Evolutionary conservation across 2,329 filamentous ascomycete species (phyloP), one percentile per base, ranked within the genome.

Genomic region (Emergomyces orientalis): DNA sequence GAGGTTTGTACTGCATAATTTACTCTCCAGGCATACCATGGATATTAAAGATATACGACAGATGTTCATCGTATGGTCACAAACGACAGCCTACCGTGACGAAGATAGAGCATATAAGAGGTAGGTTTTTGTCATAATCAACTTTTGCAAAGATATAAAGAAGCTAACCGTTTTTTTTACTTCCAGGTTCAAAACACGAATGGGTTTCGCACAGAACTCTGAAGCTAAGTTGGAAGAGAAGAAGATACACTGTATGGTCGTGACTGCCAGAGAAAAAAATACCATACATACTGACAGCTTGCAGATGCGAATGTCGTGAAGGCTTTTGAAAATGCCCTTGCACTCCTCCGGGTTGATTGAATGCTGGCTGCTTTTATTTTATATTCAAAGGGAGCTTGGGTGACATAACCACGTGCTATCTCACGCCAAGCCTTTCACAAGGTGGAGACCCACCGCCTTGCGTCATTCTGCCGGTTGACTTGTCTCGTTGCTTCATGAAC

Each of bases 11-110:
- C 62, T 51, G 51, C 43, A 67, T 25, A 27, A 51, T 30, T 19
- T 22, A n/a, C n/a, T 30, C 9, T 37, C 34, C 2, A 52, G 11
- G 13, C 9, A 14, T 57, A n/a, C 32, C 27, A n/a, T 34, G n/a
- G 22, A 49, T 13, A 60, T 47, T 39, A 34, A 27, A 45, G 57
- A 63, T 54, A 25, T 19, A 56, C 54, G 49, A 32, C 67, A 95
- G 90, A 89, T 88, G 72, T 96, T 96, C 73, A 82, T 82, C 63
- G 78, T 86, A 43, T 97, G 92, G 91, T 88, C 89, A 30, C 81
- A 87, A 25, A 85, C 88, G 14, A 88, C 88, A 0, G 82, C 86
- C 39, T 77, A 80, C 13, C 86, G 90, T 65, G 92, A 96, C 73
- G 86, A 89, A 62, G 86, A 88, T 64, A 84, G 92, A 62, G 88